Conservation (phyloP, 345 rosid genomes). For the Trapa bicornis region DNA sequence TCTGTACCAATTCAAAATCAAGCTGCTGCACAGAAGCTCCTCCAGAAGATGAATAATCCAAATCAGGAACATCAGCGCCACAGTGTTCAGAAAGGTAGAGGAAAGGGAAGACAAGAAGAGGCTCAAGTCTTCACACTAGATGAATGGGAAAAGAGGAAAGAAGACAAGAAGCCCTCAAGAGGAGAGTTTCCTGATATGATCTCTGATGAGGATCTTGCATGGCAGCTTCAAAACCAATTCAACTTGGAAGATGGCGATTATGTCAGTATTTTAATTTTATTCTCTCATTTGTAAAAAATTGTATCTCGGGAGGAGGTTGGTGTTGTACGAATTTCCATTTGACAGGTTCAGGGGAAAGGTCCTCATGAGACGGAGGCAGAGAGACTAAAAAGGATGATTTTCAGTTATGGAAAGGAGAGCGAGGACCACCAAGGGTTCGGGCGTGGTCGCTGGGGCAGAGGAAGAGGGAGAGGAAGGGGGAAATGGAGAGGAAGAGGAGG, state of each 20-base stretch:
- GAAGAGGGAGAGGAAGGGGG: conserved; percentile 21
- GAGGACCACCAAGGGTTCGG: conserved; percentile 21
- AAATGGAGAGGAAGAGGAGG: conserved; percentile 19
- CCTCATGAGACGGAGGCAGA: conserved; percentile 35
- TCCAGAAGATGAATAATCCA: conserved; percentile 59
- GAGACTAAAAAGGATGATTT: conserved; percentile 63
- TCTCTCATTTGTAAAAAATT: conserved; percentile 2
- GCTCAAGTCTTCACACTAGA: conserved; percentile 43
- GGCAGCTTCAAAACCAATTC: conserved; percentile 74
- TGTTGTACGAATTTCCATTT: conserved; percentile 9
- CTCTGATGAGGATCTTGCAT: conserved; percentile 63
- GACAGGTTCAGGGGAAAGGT: conserved; percentile 32
- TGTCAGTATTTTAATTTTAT: conserved; percentile 23
- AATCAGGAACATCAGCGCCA: conserved; percentile 21
- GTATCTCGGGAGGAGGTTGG: background rate
- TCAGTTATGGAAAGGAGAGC: conserved; percentile 44
- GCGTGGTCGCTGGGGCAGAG: conserved; percentile 37
- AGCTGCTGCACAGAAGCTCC: conserved; percentile 83
- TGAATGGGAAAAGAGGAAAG: conserved; percentile 64
- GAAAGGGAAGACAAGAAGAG: conserved; percentile 52
- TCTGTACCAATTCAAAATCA: conserved; percentile 72
- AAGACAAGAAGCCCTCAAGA: conserved; percentile 19
- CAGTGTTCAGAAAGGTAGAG: conserved; percentile 39
- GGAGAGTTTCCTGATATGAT: conserved; percentile 32
- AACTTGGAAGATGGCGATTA: conserved; percentile 59